Evolutionary conservation across 768 basidiomycete species (phyloP), one percentile per base, ranked within the genome.

Genomic region (Hortiboletus campestris): DNA sequence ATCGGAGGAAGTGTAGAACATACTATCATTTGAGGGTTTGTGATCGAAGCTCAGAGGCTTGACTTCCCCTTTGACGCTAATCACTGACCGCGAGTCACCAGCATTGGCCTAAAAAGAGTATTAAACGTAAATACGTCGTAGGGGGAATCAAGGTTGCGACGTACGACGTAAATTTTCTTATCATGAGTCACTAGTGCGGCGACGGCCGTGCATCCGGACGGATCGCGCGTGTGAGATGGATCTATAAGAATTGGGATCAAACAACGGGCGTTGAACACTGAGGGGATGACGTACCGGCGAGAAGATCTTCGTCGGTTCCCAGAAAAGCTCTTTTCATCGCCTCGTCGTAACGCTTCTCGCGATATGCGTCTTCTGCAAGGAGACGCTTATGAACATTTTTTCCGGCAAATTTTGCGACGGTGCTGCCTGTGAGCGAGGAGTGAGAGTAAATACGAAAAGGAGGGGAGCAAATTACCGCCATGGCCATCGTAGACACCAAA

Each of bases 401-500:
- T 35, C 94, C 94, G 3, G 94, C 89, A 72, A 85, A 97, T 71
- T 80, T 83, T 28, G 94, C 91, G n/a, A 93, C 90, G 6, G 86
- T 81, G 29, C 85, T 80, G 38, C 94, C 94, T 96, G 62, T 4
- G 52, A 35, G 48, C 13, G 42, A 48, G 22, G 46, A 20, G 41
- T 57, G 48, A 64, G 54, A 36, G 17, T 1, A 28, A 32, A 17
- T 14, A 36, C 1, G 14, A 11, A n/a, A 51, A 22, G 28, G 6
- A 20, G 14, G 31, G 41, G 29, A 45, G 22, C 39, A 13, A 28
- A 83, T 61, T 66, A 93, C 96, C 97, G 57, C 97, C 97, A 69
- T 99, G 97, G 31, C 97, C 97, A 74, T 99, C 97, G 67, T 97
- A 98, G 2, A 99, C 95, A 29, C 90, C 96, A 65, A 98, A 97